phyloP scores from a whole-genome alignment of 2,329 filamentous ascomycete species.

The Aspergillus arachidicola region DNA sequence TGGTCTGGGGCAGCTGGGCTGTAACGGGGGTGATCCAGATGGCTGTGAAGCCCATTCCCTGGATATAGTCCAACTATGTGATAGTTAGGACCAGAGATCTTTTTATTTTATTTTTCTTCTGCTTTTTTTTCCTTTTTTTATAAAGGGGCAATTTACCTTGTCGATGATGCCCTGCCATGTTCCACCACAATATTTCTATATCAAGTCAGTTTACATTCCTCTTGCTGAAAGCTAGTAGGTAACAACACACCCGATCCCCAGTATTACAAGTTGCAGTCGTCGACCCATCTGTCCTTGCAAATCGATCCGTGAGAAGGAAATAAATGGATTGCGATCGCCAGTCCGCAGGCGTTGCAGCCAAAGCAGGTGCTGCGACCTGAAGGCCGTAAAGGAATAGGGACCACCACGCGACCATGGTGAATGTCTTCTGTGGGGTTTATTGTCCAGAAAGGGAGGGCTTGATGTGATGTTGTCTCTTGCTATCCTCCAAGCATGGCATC shows the following conservation, averaged over 20 bases:
- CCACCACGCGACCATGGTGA: constrained; percentile 24
- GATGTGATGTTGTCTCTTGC: neutral
- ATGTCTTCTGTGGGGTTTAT: neutral
- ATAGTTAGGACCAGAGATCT: constrained; percentile 19
- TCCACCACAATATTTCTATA: constrained; percentile 49
- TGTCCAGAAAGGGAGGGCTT: neutral
- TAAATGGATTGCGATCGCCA: constrained; percentile 50
- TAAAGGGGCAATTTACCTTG: constrained; percentile 23
- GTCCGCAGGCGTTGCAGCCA: constrained; percentile 36
- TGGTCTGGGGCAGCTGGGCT: constrained; percentile 37
- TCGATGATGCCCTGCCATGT: constrained; percentile 53
- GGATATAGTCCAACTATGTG: constrained; percentile 52
- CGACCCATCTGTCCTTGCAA: constrained; percentile 44
- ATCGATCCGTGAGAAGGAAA: constrained; percentile 51
- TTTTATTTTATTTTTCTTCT: too few species aligned
- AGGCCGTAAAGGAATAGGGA: constrained; percentile 20
- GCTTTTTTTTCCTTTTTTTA: too few species aligned
- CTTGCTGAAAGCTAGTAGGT: neutral
- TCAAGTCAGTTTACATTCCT: neutral
- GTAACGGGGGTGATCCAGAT: constrained; percentile 54
- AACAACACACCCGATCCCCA: constrained; percentile 21
- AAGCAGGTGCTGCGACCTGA: constrained; percentile 21
- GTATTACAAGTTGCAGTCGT: constrained; percentile 37
- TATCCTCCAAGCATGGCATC: neutral
- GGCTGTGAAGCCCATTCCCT: constrained; percentile 52